Evolutionary conservation across 2,329 filamentous ascomycete species (phyloP), one percentile per base, ranked within the genome.

Genomic region (Fonsecaea pedrosoi): DNA sequence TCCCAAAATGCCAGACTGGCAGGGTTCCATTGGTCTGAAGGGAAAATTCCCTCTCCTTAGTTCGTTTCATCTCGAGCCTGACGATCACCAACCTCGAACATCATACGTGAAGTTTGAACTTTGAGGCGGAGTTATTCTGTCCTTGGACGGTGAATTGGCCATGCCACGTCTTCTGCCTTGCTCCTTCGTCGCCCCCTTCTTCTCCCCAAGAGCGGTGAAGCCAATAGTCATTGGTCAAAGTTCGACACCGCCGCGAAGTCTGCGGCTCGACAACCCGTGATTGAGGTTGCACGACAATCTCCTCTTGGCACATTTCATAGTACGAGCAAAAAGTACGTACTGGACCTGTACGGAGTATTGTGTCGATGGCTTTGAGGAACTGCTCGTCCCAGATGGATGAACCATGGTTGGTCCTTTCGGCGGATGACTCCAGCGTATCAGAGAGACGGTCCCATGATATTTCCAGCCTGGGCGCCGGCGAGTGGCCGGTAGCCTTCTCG

Each of bases 31-130:
- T 65, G 56, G 57, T 38, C 40, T 54, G 57, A 54, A 48, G 48
- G n/a, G 25, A 15, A 38, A 40, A 50, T 57, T 12, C 15, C 50
- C 30, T 42, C 30, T n/a, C 6, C 6, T 54, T 66, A 62, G 64
- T 32, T 58, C 38, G 64, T 66, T 66, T 66, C 64, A 66, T 34
- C 35, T 66, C 50, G 30, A 54, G 54, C 25, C 30, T 30, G 64
- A 42, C 54, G 58, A 62, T 65, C 37, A 37, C 34, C n/a, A 38
- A 48, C 30, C 32, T 32, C 57, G 42, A 45, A 42, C 34, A 60
- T 48, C 30, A 60, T 42, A 4, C 10, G 10, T 25, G 45, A 50
- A 50, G 45, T 50, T 50, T 25, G 45, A 50, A 50, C 45, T 21
- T 25, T 25, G 18, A 30, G 45, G 45, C 45, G 42, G 42, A 48